Evolutionary conservation across 345 rosid genomes (phyloP), one percentile per base, ranked within the genome.

Genomic region (Sisymbrium irio): DNA sequence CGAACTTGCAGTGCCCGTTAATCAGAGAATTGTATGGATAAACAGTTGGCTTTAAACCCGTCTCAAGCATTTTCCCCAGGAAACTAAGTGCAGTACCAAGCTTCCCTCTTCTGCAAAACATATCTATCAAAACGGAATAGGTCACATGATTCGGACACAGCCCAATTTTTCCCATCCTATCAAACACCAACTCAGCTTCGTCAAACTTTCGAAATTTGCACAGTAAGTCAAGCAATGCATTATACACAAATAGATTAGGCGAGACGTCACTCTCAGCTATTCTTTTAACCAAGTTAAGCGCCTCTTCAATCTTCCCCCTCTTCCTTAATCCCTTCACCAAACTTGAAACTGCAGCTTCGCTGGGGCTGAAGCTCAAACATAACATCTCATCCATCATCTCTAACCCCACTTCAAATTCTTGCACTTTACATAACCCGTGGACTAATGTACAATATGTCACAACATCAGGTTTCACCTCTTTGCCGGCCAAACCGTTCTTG

Each of bases 1-100:
- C 86, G 33, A 80, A 74, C 78, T 87, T 92, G 85, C 96, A 90
- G 60, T 92, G 79, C 54, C 97, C 95, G 15, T 75, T 79, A 65
- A 95, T 88, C 81, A 92, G 73, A 64, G 97, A 88, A 83, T 87
- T 92, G 74, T 87, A 95, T 27, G 97, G 91, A 83, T 86, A 95
- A 12, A 84, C 79, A 1, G 89, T 87, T 7, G 70, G 74, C 59
- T 77, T 85, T 59, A 88, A 42, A 41, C 92, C 86, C 4, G 67
- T 51, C 56, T 76, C 77, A 11, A 19, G 66, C 97, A 95, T 92
- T 81, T 78, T 77, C 62, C 79, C 32, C 3, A 95, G 82, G 67
- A 80, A 82, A 67, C 67, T 60, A 72, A 83, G 33, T 14, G 93
- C 99, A 46, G 33, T 42, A 70, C 88, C 92, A 55, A 88, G 70